Percentiles rank a stretch among this genome's conserved stretches.
phyloP scores from a whole-genome alignment of 2,329 filamentous ascomycete species.

The Apiospora rasikravindrae region DNA sequence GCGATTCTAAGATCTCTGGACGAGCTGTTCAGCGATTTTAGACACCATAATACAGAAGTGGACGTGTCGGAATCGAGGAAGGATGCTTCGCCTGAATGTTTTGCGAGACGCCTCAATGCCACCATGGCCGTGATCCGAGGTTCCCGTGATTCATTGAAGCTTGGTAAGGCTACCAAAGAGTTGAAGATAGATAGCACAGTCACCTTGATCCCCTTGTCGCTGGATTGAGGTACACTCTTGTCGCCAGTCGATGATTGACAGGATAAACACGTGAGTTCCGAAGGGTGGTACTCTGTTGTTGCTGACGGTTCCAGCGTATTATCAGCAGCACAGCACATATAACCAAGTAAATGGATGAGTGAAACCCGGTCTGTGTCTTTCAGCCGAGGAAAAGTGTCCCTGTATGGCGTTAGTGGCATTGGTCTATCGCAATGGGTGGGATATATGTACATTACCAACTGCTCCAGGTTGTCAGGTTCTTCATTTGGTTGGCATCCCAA shows the following conservation, averaged over 20 bases:
- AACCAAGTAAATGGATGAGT: constrained; percentile 60
- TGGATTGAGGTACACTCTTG: constrained; percentile 24
- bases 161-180: constrained; percentile 49
- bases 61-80: constrained; percentile 73
- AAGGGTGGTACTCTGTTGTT: constrained; percentile 17
- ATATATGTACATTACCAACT: constrained; percentile 55
- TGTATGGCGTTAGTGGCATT: constrained; percentile 39
- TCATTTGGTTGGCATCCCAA: constrained; percentile 35
- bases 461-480: constrained; percentile 38
- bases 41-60: constrained; percentile 76
- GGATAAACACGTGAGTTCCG: constrained; percentile 30
- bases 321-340: constrained; percentile 61
- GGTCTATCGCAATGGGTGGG: not conserved
- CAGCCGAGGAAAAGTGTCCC: constrained; percentile 50
- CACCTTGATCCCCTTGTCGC: constrained; percentile 39
- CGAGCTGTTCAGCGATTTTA: constrained; percentile 83
- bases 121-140: constrained; percentile 74
- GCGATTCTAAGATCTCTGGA: constrained; percentile 83
- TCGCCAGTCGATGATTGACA: constrained; percentile 27
- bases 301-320: constrained; percentile 42
- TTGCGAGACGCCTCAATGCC: constrained; percentile 70
- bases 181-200: constrained; percentile 51
- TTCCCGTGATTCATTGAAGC: constrained; percentile 60
- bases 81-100: constrained; percentile 65
- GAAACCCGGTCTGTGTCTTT: constrained; percentile 56